Base-by-base conservation (phyloP, 2,329 filamentous ascomycete genomes). In the Sphaerulina populicola region DNA sequence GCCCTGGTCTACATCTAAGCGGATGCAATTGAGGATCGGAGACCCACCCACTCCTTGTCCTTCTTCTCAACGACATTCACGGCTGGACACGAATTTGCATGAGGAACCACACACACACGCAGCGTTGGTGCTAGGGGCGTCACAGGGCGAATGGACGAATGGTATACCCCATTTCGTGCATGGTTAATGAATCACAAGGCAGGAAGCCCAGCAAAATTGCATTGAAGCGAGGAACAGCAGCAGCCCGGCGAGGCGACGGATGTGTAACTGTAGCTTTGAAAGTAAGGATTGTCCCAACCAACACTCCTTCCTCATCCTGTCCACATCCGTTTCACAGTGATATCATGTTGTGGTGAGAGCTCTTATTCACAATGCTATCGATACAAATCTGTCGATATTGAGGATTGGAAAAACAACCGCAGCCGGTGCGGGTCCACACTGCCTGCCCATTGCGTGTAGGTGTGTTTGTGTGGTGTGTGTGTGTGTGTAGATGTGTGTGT, bases 111-210 rank as follows among this genome's bases (percentile, higher is more conserved):
- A 27, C 5, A 35, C 31, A 44, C 27, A 39, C 36, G 41, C 39
- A 51, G 51, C 51, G 52, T 57, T 48, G 57, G 57, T 54, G 55
- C 51, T 57, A 35, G 35, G 35, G 57, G 57, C 57, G 57, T 57
- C 53, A 47, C 49, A 38, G 47, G 44, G 42, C 44, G 50, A 38
- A 54, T 42, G 49, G 52, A 55, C 47, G 41, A 37, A 44, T 46
- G 51, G 48, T 57, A 52, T 57, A 57, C 54, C 56, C 57, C 57
- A 44, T 42, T 49, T 47, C 57, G 52, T 59, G 57, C 53, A 55
- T 57, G 51, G 31, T 55, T 54, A 51, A 15, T 44, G 21, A 12
- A 46, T 23, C 12, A 44, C 11, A 11, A 46, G 18, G 18, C 18
- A 18, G 18, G 18, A 3, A 18, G 18, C 18, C 18, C 18, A 41